Evolutionary conservation across 441 rosid genomes (phyloP).

Genomic region (Viola pubescens): DNA sequence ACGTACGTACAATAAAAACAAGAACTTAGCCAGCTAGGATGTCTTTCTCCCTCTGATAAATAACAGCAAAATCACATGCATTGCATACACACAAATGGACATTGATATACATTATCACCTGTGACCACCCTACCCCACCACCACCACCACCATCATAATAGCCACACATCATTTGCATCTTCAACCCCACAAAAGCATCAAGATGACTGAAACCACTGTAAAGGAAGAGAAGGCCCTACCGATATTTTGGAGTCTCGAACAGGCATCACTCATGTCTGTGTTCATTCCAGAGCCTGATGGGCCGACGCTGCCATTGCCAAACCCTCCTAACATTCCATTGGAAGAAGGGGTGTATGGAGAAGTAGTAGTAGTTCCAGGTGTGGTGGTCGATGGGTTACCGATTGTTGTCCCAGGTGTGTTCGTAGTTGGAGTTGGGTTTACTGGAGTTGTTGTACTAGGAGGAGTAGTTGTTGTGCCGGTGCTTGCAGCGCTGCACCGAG

Average conservation of each 20-base stretch:
- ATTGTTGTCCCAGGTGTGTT: constrained; percentile 12
- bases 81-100: constrained; percentile 25
- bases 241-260: constrained; percentile 25
- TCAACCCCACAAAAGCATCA: constrained; percentile 34
- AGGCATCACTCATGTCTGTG: constrained; percentile 48
- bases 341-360: constrained; percentile 43
- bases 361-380: constrained; percentile 37
- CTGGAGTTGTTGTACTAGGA: constrained; percentile 14
- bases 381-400: constrained; percentile 28
- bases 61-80: constrained; percentile 32
- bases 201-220: constrained; percentile 23
- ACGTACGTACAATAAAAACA: constrained; percentile 17
- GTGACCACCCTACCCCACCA: constrained; percentile 26
- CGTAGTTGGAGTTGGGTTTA: constrained; percentile 14
- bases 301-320: constrained; percentile 32
- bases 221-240: constrained; percentile 16
- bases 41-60: constrained; percentile 14
- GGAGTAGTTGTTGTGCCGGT: constrained; percentile 24
- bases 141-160: constrained; percentile 10
- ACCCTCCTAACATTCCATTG: constrained; percentile 54
- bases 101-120: constrained; percentile 30
- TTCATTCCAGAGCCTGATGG: constrained; percentile 53
- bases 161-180: constrained; percentile 3
- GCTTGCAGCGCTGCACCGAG: constrained; percentile 30
- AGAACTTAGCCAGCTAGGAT: constrained; percentile 27